Evolutionary conservation across 495 filamentous ascomycete genomes (phyloP).

Genomic region (Podospora comata): DNA sequence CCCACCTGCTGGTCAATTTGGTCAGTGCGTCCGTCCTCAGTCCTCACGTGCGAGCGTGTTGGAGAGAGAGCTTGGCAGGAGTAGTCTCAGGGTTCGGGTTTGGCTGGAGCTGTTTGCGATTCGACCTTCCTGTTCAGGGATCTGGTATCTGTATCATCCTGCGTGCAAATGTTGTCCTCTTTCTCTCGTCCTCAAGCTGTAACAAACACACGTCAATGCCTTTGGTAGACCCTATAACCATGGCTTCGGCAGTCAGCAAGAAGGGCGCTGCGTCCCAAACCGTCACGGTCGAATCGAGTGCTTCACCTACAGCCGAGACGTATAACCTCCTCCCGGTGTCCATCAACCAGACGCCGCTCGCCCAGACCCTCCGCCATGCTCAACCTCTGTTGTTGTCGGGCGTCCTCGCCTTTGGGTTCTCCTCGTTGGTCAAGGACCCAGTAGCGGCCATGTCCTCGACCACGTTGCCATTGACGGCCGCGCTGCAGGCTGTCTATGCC

Average conservation of each 20-base stretch:
- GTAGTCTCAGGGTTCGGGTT: slow-evolving; percentile 28
- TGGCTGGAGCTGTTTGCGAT: neutral
- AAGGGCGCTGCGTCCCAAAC: slow-evolving; percentile 15
- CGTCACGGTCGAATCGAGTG: slow-evolving; percentile 6
- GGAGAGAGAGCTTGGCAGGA: neutral
- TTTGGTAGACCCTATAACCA: slow-evolving; percentile 34
- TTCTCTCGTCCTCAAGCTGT: neutral
- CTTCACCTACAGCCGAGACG: slow-evolving; percentile 1
- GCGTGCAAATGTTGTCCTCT: neutral
- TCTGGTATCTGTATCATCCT: slow-evolving; percentile 12
- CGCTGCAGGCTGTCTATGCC: slow-evolving; percentile 65
- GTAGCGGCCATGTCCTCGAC: slow-evolving; percentile 55
- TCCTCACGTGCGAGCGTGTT: neutral
- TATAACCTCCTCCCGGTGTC: slow-evolving; percentile 33
- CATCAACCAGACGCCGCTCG: slow-evolving; percentile 30
- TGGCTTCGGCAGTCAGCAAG: slow-evolving; percentile 28
- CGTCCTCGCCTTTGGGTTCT: slow-evolving; percentile 60
- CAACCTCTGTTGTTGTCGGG: slow-evolving; percentile 59
- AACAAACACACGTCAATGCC: slow-evolving; percentile 26
- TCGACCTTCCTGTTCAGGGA: slow-evolving; percentile 1
- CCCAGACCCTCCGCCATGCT: slow-evolving; percentile 32
- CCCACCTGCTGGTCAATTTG: neutral
- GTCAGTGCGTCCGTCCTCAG: neutral
- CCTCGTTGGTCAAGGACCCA: slow-evolving; percentile 65
- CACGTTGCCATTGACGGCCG: slow-evolving; percentile 58